Conservation (phyloP, 345 rosid species). For the Citrus maxima region DNA sequence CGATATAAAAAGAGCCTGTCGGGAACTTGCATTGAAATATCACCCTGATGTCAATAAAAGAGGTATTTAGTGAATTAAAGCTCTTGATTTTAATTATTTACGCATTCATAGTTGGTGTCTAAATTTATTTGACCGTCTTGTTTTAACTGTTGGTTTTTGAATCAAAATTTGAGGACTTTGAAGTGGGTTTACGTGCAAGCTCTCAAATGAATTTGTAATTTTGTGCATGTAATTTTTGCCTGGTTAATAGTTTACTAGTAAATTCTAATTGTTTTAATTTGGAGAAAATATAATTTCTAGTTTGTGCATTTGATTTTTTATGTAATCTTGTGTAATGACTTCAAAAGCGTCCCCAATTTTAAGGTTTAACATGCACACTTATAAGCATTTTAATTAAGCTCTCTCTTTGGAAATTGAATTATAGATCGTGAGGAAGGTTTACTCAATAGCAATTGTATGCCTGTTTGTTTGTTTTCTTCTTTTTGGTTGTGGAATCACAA, state of each 20-base stretch:
- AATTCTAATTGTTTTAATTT: too few relatives aligned
- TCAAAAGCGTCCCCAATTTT: too few relatives aligned
- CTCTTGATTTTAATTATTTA: not conserved
- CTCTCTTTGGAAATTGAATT: too few relatives aligned
- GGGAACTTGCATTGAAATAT: conserved; percentile 90
- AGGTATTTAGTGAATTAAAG: conserved; percentile 36
- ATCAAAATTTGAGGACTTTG: conserved; percentile 27
- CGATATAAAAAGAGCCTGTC: conserved; percentile 87
- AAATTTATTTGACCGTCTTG: too few relatives aligned
- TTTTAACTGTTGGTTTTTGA: conserved; percentile 14
- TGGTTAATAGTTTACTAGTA: too few relatives aligned
- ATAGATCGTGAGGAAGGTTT: not conserved
- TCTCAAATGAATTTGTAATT: conserved; percentile 94
- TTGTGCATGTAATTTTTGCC: not conserved
- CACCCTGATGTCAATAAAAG: conserved; percentile 93
- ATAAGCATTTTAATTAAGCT: too few relatives aligned
- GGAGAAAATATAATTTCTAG: too few relatives aligned
- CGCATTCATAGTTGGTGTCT: too few relatives aligned
- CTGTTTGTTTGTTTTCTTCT: not conserved
- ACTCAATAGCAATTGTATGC: too few relatives aligned
- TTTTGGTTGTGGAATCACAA: not conserved
- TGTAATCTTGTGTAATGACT: too few relatives aligned
- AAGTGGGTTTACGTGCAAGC: conserved; percentile 42
- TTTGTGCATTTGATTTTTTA: too few relatives aligned
- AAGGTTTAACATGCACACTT: too few relatives aligned